Conservation (phyloP, 1,284 basidiomycete genomes). For the Marasmius oreades region DNA sequence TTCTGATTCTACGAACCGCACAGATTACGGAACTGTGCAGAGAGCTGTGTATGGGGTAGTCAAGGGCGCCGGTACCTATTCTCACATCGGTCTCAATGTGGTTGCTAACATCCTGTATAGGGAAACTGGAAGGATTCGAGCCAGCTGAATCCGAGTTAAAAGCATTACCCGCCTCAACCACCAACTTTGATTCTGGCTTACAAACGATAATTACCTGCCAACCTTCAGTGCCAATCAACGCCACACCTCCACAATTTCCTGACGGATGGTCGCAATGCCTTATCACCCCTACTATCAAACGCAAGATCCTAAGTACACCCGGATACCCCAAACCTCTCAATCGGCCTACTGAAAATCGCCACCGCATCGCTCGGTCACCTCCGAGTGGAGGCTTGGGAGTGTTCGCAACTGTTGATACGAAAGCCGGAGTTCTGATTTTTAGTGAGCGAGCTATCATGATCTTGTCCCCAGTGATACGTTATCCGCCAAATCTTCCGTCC, state of each 20-base stretch:
- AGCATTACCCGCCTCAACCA: too few species aligned
- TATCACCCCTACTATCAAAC: conserved; percentile 14
- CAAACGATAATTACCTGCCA: background rate
- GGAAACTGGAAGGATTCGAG: too few species aligned
- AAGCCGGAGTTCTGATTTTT: conserved; percentile 18
- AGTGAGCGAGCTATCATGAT: conserved; percentile 15
- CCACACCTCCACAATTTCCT: background rate
- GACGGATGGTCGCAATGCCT: conserved; percentile 3
- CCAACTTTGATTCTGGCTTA: too few species aligned
- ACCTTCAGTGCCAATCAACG: background rate
- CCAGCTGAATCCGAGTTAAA: too few species aligned
- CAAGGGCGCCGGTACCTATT: too few species aligned
- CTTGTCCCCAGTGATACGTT: background rate
- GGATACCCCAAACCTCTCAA: conserved; percentile 15
- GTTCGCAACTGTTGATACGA: conserved; percentile 18
- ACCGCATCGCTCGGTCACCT: conserved; percentile 3
- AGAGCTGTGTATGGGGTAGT: too few species aligned
- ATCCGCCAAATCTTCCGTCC: background rate
- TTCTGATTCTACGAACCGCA: too few species aligned
- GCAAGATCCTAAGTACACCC: conserved; percentile 9
- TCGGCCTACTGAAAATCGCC: conserved; percentile 5
- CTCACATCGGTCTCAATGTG: too few species aligned
- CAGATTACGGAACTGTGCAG: too few species aligned
- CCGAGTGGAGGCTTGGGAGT: conserved; percentile 19
- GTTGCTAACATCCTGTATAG: too few species aligned